Base-by-base conservation (phyloP, 2,329 filamentous ascomycete species). In the Beauveria rudraprayagi region DNA sequence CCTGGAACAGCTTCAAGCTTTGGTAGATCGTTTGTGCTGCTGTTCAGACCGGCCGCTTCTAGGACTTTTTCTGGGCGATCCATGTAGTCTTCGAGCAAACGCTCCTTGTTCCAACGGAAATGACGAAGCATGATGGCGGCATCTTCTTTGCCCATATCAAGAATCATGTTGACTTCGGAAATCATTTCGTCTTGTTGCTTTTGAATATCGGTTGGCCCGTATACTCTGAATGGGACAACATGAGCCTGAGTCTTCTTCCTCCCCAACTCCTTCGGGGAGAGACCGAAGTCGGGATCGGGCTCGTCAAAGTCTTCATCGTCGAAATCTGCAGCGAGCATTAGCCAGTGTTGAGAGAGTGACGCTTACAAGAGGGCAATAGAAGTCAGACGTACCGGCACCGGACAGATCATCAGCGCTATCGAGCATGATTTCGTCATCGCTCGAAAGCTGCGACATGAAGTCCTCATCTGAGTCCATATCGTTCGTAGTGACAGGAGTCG, bases 391-490 rank as follows among this genome's bases (percentile, higher is more conserved):
- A 83, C 81, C 81, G 19, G 70, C 77, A 6, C 72, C 80, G 1
- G 81, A 84, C 64, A 83, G 75, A 72, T 82, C 87, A 68, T 92
- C 90, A 60, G 91, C 92, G 67, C 89, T 92, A 63, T 92, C 89
- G 65, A 89, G 83, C 73, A 88, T 82, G 63, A 91, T 83, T 65
- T 90, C 87, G 60, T 88, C 86, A 47, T 87, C 88, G 66, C 69
- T 96, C 47, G 90, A 93, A 68, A 87, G 81, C 70, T 87, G 86
- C 68, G 90, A 95, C 83, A 94, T 89, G 74, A 92, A 92, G 63
- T 97, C 93, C 70, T 97, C 92, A 69, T 97, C 93, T 9, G 92
- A 97, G 77, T 96, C 92, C 92, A 97, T 97, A 65, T 79, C 83
- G 24, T 71, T 70, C n/a, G 73, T 77, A 54, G 83, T 86, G 62